Conservation (phyloP, 768 basidiomycete genomes). For the Leucogyrophana mollusca region DNA sequence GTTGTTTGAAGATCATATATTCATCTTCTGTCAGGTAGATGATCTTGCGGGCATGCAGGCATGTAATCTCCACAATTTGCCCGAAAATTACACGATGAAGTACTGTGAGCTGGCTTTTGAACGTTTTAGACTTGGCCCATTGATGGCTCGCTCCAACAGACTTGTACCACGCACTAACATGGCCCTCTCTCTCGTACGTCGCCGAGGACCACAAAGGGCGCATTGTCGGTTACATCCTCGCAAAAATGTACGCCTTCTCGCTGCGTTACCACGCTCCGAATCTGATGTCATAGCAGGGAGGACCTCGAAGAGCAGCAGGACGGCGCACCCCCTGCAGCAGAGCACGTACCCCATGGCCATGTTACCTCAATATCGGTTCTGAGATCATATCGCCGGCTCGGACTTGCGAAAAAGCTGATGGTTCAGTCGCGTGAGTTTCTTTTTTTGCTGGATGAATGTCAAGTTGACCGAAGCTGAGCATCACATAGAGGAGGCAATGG, state of each 20-base stretch:
- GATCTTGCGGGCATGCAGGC: conserved; percentile 94
- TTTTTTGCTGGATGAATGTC: background rate
- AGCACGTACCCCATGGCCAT: conserved; percentile 76
- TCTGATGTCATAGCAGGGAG: conserved; percentile 52
- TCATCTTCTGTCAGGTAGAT: conserved; percentile 56
- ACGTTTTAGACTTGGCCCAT: background rate
- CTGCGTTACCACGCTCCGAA: conserved; percentile 16
- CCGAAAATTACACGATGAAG: conserved; percentile 87
- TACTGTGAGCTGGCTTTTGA: conserved; percentile 52
- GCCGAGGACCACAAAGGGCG: conserved; percentile 87
- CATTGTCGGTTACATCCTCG: conserved; percentile 94
- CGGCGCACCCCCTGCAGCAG: conserved; percentile 40
- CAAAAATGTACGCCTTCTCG: conserved; percentile 71
- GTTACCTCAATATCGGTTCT: conserved; percentile 97
- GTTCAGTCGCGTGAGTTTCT: conserved; percentile 75
- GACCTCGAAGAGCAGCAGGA: conserved; percentile 43
- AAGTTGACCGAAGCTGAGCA: conserved; percentile 4
- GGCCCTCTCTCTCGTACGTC: conserved; percentile 92
- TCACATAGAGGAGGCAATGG: conserved; percentile 86
- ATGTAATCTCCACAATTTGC: conserved; percentile 89
- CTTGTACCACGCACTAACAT: conserved; percentile 86
- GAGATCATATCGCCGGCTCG: conserved; percentile 85
- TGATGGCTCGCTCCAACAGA: conserved; percentile 43
- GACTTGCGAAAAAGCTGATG: conserved; percentile 94
- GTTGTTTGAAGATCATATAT: background rate